Base-by-base conservation (phyloP, 2,329 filamentous ascomycete species). In the Aphanocladium album region DNA sequence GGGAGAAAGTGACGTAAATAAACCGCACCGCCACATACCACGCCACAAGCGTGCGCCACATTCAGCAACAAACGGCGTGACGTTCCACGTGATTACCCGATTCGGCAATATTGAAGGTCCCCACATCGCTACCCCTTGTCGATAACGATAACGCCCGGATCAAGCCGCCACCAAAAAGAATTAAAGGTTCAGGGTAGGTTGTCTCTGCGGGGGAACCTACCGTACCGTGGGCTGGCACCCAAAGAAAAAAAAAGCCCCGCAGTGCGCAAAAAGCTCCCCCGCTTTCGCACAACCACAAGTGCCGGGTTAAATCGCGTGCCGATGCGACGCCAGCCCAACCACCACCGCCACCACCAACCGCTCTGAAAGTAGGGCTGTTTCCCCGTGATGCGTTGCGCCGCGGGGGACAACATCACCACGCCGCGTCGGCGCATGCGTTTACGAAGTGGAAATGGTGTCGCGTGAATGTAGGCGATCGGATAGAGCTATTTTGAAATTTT, bases 121-220 rank as follows among this genome's bases (percentile, higher is more conserved):
- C 25, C 14, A 3, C 41, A 17, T 11, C 37, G 12, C 53, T 30
- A 21, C 17, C 39, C 21, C 30, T 59, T 59, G 47, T 59, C 47
- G 56, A 59, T 59, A 59, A 59, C 56, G 56, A 59, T 59, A 59
- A 59, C 56, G 43, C 54, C 56, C 56, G 56, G 56, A 59, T 59
- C 56, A 59, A 59, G 47, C 56, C 56, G 56, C 6, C 37, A 30
- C 2, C n/a, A 6, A 9, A 1, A 39, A 14, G 11, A 30, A 19
- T 30, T 30, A 50, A 51, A 54, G 37, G 37, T 43, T 45, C 54
- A 46, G 54, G 41, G 41, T 37, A 46, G 19, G 41, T 39, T 57
- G 9, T 19, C 27, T 17, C 12, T 50, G 30, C 27, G 25, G 41
- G 43, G 43, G 39, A 30, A 33, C 52, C 25, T 55, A 43, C 53